phyloP scores from a whole-genome alignment of 352 stramenopile species.

The Paralagenidium karlingii region DNA sequence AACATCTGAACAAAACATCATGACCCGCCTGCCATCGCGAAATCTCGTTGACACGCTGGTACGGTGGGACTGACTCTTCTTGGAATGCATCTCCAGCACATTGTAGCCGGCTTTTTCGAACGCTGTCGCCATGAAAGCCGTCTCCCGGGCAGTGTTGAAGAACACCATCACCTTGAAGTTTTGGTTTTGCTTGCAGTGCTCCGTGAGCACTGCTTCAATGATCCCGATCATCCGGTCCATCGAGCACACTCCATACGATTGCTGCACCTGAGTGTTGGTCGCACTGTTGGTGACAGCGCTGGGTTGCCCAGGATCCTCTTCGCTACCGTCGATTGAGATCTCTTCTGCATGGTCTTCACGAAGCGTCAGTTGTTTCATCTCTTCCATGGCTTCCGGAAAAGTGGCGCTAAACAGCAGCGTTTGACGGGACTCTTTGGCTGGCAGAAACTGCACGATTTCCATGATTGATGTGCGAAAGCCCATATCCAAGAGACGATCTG shows the following conservation, averaged over 20 bases:
- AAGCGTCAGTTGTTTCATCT: slow-evolving; percentile 83
- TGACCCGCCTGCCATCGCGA: slow-evolving; percentile 65
- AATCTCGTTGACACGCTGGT: slow-evolving; percentile 85
- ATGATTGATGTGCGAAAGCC: slow-evolving; percentile 89
- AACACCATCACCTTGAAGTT: slow-evolving; percentile 96
- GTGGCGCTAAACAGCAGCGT: slow-evolving; percentile 96
- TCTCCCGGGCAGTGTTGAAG: slow-evolving; percentile 83
- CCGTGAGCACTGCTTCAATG: slow-evolving; percentile 53
- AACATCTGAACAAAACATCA: slow-evolving; percentile 93
- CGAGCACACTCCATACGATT: slow-evolving; percentile 67
- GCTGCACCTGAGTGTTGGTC: slow-evolving; percentile 82
- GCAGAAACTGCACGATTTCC: slow-evolving; percentile 63
- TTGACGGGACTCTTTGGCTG: slow-evolving; percentile 77
- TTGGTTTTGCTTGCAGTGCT: slow-evolving; percentile 43
- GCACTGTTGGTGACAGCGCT: too few relatives aligned
- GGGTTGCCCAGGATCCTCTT: slow-evolving; percentile 83
- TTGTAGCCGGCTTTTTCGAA: slow-evolving; percentile 62
- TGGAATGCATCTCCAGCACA: slow-evolving; percentile 93
- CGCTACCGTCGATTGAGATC: slow-evolving; percentile 89
- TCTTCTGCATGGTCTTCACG: slow-evolving; percentile 82
- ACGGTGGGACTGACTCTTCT: slow-evolving; percentile 87
- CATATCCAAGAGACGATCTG: slow-evolving; percentile 94
- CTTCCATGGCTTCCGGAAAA: slow-evolving; percentile 72
- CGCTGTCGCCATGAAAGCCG: slow-evolving; percentile 84
- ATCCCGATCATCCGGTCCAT: slow-evolving; percentile 56